Conservation (phyloP, 2,329 filamentous ascomycete genomes). For the Exophiala alcalophila region DNA sequence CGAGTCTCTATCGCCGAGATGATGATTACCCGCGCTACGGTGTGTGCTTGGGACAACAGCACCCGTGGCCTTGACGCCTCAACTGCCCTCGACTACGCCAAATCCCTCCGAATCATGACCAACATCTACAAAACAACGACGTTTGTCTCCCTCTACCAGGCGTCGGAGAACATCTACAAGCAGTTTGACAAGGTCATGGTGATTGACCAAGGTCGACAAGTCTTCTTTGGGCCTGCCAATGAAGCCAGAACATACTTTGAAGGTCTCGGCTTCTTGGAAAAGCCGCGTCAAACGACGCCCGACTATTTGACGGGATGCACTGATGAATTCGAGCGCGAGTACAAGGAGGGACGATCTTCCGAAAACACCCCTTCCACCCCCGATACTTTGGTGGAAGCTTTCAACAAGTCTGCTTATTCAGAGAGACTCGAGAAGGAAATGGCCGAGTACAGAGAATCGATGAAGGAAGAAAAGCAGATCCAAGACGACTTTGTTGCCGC, state of each 20-base stretch:
- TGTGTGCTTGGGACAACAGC: constrained; percentile 73
- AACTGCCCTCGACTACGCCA: constrained; percentile 64
- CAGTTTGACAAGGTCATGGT: constrained; percentile 83
- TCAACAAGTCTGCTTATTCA: constrained; percentile 61
- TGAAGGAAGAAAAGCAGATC: constrained; percentile 63
- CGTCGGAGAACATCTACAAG: constrained; percentile 74
- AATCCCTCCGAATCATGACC: constrained; percentile 73
- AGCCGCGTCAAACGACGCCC: constrained; percentile 73
- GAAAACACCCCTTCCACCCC: constrained; percentile 67
- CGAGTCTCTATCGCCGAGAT: constrained; percentile 80
- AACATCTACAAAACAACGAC: constrained; percentile 81
- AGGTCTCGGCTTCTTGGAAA: constrained; percentile 68
- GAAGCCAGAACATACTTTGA: constrained; percentile 75
- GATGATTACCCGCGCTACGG: constrained; percentile 69
- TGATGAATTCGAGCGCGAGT: constrained; percentile 78
- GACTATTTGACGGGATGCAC: constrained; percentile 82
- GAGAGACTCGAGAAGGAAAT: constrained; percentile 63
- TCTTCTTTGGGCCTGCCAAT: constrained; percentile 68
- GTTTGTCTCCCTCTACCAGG: constrained; percentile 83
- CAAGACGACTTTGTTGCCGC: constrained; percentile 75
- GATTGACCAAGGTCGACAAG: constrained; percentile 71
- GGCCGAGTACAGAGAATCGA: constrained; percentile 61
- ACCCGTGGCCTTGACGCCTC: constrained; percentile 67
- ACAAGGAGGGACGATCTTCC: constrained; percentile 63
- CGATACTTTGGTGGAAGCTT: constrained; percentile 66